Percentiles rank a stretch among this genome's conserved stretches.
phyloP scores from a whole-genome alignment of 345 rosid species.

The Bruguiera sexangula region DNA sequence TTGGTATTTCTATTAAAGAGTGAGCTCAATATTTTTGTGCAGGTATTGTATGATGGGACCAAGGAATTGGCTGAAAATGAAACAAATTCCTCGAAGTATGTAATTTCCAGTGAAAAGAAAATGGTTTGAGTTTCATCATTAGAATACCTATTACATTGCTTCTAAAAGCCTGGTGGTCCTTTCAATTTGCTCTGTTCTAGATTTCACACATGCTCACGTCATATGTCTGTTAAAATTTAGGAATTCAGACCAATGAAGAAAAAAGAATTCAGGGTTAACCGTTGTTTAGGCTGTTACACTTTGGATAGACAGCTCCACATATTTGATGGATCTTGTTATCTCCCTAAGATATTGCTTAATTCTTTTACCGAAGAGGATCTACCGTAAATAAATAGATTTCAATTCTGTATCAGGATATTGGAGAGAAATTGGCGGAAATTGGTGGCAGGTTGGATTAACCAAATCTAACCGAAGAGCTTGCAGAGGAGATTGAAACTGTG shows the following conservation, averaged over 20 bases:
- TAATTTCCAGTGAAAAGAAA: conserved; percentile 56
- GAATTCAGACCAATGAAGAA: too few relatives aligned
- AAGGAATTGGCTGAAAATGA: conserved; percentile 89
- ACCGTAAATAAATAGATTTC: background rate
- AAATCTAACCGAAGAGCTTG: conserved; percentile 65
- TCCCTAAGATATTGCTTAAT: background rate
- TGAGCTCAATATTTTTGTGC: conserved; percentile 29
- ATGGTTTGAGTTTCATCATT: conserved; percentile 38
- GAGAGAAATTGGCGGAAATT: conserved; percentile 73
- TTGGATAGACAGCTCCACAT: background rate
- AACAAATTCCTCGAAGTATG: conserved; percentile 56
- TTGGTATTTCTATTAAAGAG: conserved; percentile 17
- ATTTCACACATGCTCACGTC: background rate
- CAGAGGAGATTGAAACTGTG: conserved; percentile 61
- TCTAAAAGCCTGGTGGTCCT: background rate
- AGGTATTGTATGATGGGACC: conserved; percentile 87
- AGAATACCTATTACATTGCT: background rate
- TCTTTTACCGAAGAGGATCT: conserved; percentile 4
- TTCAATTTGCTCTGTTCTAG: background rate
- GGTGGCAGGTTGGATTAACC: conserved; percentile 76
- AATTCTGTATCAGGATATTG: conserved; percentile 52
- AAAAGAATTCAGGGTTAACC: background rate
- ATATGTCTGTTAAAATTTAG: background rate
- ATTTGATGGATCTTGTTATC: background rate
- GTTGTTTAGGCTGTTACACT: background rate